Conservation (phyloP, 495 filamentous ascomycete species). For the Penicillium turbatum region DNA sequence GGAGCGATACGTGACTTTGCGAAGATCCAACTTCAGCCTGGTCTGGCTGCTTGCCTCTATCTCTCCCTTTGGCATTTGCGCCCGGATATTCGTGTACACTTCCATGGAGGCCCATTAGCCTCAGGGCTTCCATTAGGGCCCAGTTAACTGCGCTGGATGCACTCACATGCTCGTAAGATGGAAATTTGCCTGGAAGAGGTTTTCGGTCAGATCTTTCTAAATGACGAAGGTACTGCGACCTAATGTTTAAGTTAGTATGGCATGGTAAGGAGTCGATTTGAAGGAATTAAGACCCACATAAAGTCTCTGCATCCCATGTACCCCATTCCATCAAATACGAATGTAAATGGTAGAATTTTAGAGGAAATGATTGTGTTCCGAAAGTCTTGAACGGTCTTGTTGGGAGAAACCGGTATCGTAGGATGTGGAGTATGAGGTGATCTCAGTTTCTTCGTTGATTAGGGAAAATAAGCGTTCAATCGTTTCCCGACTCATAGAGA, state of each 20-base stretch:
- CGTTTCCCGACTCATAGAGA: neutral
- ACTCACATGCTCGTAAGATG: neutral
- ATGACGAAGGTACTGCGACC: too few species aligned
- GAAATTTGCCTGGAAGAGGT: neutral
- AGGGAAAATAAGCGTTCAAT: neutral
- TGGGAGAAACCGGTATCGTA: too few species aligned
- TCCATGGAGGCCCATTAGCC: neutral
- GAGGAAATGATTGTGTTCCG: too few species aligned
- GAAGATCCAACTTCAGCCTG: too few species aligned
- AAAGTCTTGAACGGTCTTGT: too few species aligned
- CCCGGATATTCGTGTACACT: neutral
- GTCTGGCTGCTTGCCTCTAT: neutral
- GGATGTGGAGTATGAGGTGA: neutral
- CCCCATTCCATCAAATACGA: too few species aligned
- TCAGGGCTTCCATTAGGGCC: neutral
- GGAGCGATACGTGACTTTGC: too few species aligned
- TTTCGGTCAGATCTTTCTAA: neutral
- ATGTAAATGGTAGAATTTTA: too few species aligned
- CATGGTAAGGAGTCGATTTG: too few species aligned
- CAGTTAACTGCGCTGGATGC: neutral
- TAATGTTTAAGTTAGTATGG: too few species aligned
- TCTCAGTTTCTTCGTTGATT: neutral
- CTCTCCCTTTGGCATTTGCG: neutral
- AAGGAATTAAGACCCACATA: too few species aligned
- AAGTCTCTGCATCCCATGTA: too few species aligned